phyloP scores from a whole-genome alignment of 2,329 filamentous ascomycete species.

The Apiospora sp. region DNA sequence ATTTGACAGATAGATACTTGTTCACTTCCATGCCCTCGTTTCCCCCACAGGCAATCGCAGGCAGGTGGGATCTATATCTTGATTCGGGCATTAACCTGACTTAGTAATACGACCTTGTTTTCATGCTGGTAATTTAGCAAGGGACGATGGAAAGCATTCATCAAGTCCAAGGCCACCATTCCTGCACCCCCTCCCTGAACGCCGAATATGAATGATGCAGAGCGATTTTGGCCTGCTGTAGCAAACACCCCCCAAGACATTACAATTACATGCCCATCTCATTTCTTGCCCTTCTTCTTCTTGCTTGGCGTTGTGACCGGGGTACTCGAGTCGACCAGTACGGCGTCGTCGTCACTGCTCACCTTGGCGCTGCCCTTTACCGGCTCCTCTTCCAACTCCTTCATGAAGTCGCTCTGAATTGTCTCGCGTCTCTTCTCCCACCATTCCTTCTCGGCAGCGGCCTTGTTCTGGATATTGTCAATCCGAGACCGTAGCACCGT shows the following conservation, averaged over 20 bases:
- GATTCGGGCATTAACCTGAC: slow-evolving; percentile 6
- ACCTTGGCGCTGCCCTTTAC: slow-evolving; percentile 46
- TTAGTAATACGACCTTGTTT: slow-evolving; percentile 20
- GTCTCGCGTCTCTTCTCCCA: slow-evolving; percentile 84
- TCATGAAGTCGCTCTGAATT: slow-evolving; percentile 82
- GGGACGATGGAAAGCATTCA: not conserved
- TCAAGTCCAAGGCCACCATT: not conserved
- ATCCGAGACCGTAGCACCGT: slow-evolving; percentile 76
- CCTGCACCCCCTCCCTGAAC: not conserved
- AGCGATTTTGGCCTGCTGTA: not conserved
- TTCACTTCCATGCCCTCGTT: slow-evolving; percentile 15
- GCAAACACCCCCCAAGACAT: not conserved
- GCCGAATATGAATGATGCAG: slow-evolving; percentile 9
- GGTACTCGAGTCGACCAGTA: slow-evolving; percentile 73
- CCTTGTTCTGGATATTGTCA: slow-evolving; percentile 76
- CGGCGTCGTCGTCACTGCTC: slow-evolving; percentile 74
- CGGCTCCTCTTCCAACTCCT: slow-evolving; percentile 77
- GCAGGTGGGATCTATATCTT: slow-evolving; percentile 9
- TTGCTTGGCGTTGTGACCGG: slow-evolving; percentile 44
- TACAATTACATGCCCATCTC: slow-evolving; percentile 32
- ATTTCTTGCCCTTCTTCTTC: slow-evolving; percentile 73
- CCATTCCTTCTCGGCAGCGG: slow-evolving; percentile 82
- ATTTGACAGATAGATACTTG: not conserved
- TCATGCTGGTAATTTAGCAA: not conserved
- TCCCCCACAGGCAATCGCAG: not conserved